Evolutionary conservation across 257 asterid species (phyloP), one percentile per base, ranked within the genome.

Genomic region (Cynanchum wilfordii): DNA sequence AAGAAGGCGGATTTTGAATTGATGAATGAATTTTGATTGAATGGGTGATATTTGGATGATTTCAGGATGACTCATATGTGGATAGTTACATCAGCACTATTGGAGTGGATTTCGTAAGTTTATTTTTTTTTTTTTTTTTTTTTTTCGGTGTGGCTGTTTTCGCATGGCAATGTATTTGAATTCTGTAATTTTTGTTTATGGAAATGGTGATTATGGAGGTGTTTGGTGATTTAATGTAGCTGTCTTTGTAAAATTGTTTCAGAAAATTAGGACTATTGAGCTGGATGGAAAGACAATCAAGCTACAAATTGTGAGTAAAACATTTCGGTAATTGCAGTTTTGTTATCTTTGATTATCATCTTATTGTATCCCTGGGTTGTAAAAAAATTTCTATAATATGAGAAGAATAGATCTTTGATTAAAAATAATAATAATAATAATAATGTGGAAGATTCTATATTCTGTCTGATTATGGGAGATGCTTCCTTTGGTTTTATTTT

Each of bases 41-140:
- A 29, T 33, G 20, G n/a, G 27, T 17, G 29, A 36, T 19, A 36
- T 64, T 64, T 36, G 15, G 65, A 25, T 68, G 24, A 60, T 79
- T 87, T 15, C 87, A 94, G 99, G 99, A 94, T 83, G 99, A 94
- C 79, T 86, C 99, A 5, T 94, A 94, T 77, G 99, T 94, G 73
- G 99, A 94, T 89, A 94, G 99, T 79, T 94, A 94, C 85, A 94
- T 94, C 66, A 94, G 99, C 92, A 94, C 99, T 67, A 94, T 94
- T 55, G 99, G 99, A 80, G 99, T 94, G 75, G 99, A 94, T 86
- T 94, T 94, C 66, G 99, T 94, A 80, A 87, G 96, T 79, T 9
- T 30, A 0, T 3, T 69, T 7, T 30, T 8, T 3, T 44, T 10
- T 17, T 16, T 47, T 22, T 20, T 22, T 13, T 4, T 59, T 59